phyloP scores from a whole-genome alignment of 2,329 filamentous ascomycete species.

The Aspergillus sp. region DNA sequence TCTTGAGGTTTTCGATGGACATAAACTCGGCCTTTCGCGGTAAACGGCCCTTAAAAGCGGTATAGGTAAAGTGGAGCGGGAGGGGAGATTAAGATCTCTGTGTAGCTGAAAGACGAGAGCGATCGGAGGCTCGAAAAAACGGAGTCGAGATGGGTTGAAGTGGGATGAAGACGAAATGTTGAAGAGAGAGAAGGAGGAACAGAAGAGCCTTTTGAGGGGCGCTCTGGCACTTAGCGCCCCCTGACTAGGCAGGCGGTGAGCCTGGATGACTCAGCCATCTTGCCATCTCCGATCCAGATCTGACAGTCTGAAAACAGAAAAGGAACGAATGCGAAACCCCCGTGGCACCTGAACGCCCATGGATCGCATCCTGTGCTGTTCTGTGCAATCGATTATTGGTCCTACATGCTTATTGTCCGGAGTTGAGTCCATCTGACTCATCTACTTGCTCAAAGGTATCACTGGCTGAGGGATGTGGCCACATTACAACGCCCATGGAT shows the following conservation, averaged over 20 bases:
- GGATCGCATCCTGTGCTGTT: too few species aligned
- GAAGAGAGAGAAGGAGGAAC: constrained; percentile 15
- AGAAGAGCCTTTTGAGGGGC: constrained; percentile 33
- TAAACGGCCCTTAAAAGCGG: constrained; percentile 38
- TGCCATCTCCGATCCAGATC: constrained; percentile 2
- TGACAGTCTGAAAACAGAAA: constrained; percentile 1
- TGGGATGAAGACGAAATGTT: constrained; percentile 10
- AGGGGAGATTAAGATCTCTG: constrained; percentile 29
- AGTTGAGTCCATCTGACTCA: neutral
- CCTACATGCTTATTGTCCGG: neutral
- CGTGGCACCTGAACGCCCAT: too few species aligned
- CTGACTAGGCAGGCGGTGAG: constrained; percentile 30
- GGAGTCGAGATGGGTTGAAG: neutral
- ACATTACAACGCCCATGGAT: neutral
- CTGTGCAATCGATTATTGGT: too few species aligned
- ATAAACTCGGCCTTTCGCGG: constrained; percentile 78
- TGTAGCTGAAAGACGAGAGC: constrained; percentile 7
- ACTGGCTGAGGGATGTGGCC: neutral
- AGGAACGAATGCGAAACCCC: too few species aligned
- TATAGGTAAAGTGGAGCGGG: constrained; percentile 22
- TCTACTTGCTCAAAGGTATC: neutral
- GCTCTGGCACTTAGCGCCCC: constrained; percentile 12
- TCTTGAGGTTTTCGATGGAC: constrained; percentile 98
- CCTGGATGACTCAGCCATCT: constrained; percentile 17
- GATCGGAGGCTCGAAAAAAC: constrained; percentile 12